Evolutionary conservation across 1,284 basidiomycete species (phyloP).

Genomic region (Naganishia liquefaciens): DNA sequence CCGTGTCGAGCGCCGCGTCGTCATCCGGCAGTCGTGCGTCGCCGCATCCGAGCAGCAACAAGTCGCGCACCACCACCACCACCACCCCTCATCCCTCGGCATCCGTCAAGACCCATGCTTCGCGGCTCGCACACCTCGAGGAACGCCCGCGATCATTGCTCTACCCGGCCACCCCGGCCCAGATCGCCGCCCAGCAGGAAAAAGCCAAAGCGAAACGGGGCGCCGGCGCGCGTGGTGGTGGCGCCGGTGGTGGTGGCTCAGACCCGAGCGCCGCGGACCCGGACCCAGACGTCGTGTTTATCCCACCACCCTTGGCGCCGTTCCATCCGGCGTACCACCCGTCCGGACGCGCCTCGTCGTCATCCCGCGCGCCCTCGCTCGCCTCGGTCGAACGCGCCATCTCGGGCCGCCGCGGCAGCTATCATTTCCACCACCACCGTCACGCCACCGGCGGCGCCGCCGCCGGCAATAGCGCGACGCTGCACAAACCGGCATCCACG

Average conservation of each 20-base stretch:
- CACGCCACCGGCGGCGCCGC: no score
- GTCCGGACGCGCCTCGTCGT: not conserved
- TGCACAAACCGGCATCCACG: conserved; percentile 35
- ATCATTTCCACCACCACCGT: conserved; percentile 22
- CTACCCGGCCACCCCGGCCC: conserved; percentile 29
- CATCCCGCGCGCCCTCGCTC: conserved; percentile 8
- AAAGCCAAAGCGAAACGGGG: conserved; percentile 23
- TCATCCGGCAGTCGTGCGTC: conserved; percentile 21
- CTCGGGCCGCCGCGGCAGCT: conserved; percentile 20
- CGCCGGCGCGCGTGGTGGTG: not conserved
- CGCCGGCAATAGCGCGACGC: conserved; percentile 3
- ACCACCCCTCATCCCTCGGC: no score
- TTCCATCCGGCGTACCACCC: conserved; percentile 27
- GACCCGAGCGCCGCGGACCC: not conserved
- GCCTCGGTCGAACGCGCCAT: conserved; percentile 23
- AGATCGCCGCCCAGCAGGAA: conserved; percentile 30
- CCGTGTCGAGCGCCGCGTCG: conserved; percentile 10
- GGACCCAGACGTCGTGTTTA: conserved; percentile 24
- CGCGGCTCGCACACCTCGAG: conserved; percentile 22
- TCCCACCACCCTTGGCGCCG: conserved; percentile 28
- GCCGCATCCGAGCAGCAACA: conserved; percentile 16
- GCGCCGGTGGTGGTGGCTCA: no score
- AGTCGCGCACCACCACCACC: conserved; percentile 5
- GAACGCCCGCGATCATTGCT: conserved; percentile 27
- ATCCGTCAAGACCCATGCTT: conserved; percentile 26